Evolutionary conservation across 1,284 basidiomycete species (phyloP).

Genomic region (Ceratorhiza oryzae-sativae): DNA sequence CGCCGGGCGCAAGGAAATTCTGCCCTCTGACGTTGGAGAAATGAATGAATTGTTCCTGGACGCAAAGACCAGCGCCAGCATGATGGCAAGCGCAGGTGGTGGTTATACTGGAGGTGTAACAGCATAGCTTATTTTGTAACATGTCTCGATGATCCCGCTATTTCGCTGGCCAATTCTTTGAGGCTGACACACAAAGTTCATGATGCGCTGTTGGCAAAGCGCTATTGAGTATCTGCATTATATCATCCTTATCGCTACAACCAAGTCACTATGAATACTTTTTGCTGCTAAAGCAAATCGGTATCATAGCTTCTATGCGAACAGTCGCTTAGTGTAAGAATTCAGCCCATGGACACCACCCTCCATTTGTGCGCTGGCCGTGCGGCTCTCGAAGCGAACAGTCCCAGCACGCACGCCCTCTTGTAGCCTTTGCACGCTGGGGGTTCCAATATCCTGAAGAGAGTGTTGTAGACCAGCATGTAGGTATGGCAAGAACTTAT

Average conservation of each 20-base stretch:
- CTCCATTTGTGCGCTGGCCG: slow-evolving; percentile 94
- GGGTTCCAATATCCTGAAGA: slow-evolving; percentile 91
- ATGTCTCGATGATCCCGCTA: not conserved
- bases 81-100: slow-evolving; percentile 58
- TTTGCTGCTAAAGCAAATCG: slow-evolving; percentile 12
- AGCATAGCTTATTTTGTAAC: not conserved
- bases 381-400: slow-evolving; percentile 93
- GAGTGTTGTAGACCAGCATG: slow-evolving; percentile 94
- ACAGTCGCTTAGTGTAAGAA: slow-evolving; percentile 75
- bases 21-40: slow-evolving; percentile 86
- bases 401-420: slow-evolving; percentile 67
- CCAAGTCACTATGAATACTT: slow-evolving; percentile 2
- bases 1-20: slow-evolving; percentile 80
- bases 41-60: slow-evolving; percentile 95
- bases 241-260: slow-evolving; percentile 29
- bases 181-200: slow-evolving; percentile 1
- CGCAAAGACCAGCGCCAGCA: slow-evolving; percentile 78
- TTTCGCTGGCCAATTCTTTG: too few species aligned
- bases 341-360: slow-evolving; percentile 94
- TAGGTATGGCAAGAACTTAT: slow-evolving; percentile 74
- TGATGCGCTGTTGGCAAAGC: slow-evolving; percentile 6
- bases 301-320: slow-evolving; percentile 51
- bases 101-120: slow-evolving; percentile 29
- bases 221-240: not conserved
- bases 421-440: slow-evolving; percentile 68